A percentile compares a stretch with the other conserved stretches of the same genome.
phyloP scores from a whole-genome alignment of 805 yeast species.

The Zygosaccharomyces pseudorouxii region DNA sequence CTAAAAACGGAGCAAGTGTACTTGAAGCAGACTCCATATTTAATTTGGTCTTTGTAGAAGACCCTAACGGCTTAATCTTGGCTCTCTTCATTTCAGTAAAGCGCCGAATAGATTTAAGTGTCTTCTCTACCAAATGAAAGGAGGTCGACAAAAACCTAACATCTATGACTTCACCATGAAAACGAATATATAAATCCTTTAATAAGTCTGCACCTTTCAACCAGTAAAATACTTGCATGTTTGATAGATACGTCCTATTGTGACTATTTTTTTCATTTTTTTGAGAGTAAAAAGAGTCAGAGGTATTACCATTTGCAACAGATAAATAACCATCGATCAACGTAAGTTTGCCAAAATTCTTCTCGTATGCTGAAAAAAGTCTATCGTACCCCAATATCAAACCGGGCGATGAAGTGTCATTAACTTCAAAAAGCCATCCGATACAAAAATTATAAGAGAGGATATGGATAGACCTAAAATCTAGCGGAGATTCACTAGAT shows the following conservation, averaged over 20 bases:
- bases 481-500: slow-evolving; percentile 16
- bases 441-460: slow-evolving; percentile 62
- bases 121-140: slow-evolving; percentile 49
- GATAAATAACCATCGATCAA: slow-evolving; percentile 66
- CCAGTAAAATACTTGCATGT: slow-evolving; percentile 49
- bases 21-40: slow-evolving; percentile 9
- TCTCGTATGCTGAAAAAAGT: slow-evolving; percentile 60
- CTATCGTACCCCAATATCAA: slow-evolving; percentile 73
- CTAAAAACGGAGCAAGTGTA: slow-evolving; percentile 22
- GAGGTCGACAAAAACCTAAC: slow-evolving; percentile 58
- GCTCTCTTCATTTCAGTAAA: slow-evolving; percentile 37
- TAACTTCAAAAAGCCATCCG: slow-evolving; percentile 69
- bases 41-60: slow-evolving; percentile 2
- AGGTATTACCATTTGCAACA: slow-evolving; percentile 57
- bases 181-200: slow-evolving; percentile 47
- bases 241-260: slow-evolving; percentile 66
- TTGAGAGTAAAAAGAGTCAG: slow-evolving; percentile 46
- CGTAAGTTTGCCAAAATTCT: slow-evolving; percentile 60
- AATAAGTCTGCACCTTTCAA: slow-evolving; percentile 23
- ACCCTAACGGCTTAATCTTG: slow-evolving; percentile 10
- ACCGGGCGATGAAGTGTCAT: slow-evolving; percentile 51
- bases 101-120: slow-evolving; percentile 43
- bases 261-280: slow-evolving; percentile 44
- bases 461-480: slow-evolving; percentile 51
- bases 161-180: slow-evolving; percentile 67